Conservation (phyloP, 2,329 filamentous ascomycete species). For the Dothistroma septosporum region DNA sequence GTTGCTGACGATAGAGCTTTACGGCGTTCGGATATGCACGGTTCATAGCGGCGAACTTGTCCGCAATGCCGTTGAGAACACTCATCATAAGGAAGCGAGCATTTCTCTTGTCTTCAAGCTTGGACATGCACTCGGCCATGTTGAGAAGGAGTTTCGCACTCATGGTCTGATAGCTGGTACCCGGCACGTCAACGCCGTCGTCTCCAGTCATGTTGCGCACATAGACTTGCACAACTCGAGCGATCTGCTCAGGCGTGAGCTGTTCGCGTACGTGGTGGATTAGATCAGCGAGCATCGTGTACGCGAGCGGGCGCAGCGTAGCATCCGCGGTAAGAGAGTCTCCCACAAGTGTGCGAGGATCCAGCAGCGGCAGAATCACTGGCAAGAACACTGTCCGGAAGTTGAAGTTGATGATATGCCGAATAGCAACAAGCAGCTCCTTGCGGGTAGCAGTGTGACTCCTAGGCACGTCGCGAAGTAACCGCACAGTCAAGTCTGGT, state of each 20-base stretch:
- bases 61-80: slow-evolving; percentile 95
- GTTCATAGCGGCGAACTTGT: slow-evolving; percentile 99
- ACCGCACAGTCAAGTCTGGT: slow-evolving; percentile 81
- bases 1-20: slow-evolving; percentile 78
- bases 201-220: slow-evolving; percentile 93
- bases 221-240: slow-evolving; percentile 94
- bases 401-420: slow-evolving; percentile 99
- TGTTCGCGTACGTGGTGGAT: slow-evolving; percentile 94
- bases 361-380: slow-evolving; percentile 91
- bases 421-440: slow-evolving; percentile 89
- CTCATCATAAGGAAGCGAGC: slow-evolving; percentile 93
- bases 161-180: slow-evolving; percentile 99
- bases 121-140: slow-evolving; percentile 97
- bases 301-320: slow-evolving; percentile 89
- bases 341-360: slow-evolving; percentile 89
- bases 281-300: slow-evolving; percentile 96
- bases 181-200: slow-evolving; percentile 61
- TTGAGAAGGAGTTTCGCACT: slow-evolving; percentile 94
- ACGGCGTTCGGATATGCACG: slow-evolving; percentile 91
- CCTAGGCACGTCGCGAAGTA: slow-evolving; percentile 88
- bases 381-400: slow-evolving; percentile 90
- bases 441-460: slow-evolving; percentile 93
- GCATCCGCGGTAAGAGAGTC: slow-evolving; percentile 96
- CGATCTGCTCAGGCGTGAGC: slow-evolving; percentile 84
- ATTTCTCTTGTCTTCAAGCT: slow-evolving; percentile 86